Conservation (phyloP, 2,329 filamentous ascomycete genomes). For the Diaporthe aspalathi region DNA sequence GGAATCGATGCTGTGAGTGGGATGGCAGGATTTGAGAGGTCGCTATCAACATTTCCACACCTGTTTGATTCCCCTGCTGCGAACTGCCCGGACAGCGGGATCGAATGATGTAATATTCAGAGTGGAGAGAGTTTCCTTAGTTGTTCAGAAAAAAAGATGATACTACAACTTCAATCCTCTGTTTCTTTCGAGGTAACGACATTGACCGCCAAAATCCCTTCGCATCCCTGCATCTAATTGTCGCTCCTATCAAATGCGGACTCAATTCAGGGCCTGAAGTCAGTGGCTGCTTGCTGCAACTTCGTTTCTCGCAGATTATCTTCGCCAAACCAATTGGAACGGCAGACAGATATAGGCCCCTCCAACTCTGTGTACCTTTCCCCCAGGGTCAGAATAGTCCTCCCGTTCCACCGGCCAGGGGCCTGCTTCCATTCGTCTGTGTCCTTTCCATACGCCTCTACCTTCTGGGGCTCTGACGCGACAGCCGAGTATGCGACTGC, state of each 20-base stretch:
- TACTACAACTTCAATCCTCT: too few relatives aligned
- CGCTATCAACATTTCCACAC: too few relatives aligned
- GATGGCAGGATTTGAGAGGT: too few relatives aligned
- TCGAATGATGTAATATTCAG: too few relatives aligned
- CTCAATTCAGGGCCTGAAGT: constrained; percentile 39
- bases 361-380: constrained; percentile 52
- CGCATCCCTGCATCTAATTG: too few relatives aligned
- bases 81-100: too few relatives aligned
- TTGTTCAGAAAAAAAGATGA: too few relatives aligned
- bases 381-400: constrained; percentile 50
- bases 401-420: constrained; percentile 49
- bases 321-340: constrained; percentile 48
- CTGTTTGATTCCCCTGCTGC: too few relatives aligned
- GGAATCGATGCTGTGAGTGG: too few relatives aligned
- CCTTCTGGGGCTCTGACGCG: constrained; percentile 46
- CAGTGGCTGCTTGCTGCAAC: constrained; percentile 48
- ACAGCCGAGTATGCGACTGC: constrained; percentile 53
- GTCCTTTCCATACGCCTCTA: constrained; percentile 53
- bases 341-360: constrained; percentile 43
- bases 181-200: too few relatives aligned
- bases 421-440: constrained; percentile 30
- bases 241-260: fast-evolving
- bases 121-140: too few relatives aligned
- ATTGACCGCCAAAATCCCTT: too few relatives aligned
- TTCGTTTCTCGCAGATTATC: constrained; percentile 45